Evolutionary conservation across 1,284 basidiomycete genomes (phyloP).

Genomic region (Amylostereum areolatum): DNA sequence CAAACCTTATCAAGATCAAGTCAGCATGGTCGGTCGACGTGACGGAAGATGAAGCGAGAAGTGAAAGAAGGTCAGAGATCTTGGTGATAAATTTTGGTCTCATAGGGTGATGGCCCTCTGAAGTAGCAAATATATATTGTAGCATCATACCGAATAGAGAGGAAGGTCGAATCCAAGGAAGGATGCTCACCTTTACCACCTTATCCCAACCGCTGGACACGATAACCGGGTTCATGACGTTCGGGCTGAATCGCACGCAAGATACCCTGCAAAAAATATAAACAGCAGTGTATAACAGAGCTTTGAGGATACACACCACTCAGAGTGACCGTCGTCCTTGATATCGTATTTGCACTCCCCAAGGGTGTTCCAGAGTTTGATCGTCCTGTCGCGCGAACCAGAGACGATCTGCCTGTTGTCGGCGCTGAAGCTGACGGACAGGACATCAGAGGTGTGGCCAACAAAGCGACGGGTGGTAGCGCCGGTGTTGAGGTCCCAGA

Average conservation of each 20-base stretch:
- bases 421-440: constrained; percentile 96
- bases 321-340: constrained; percentile 95
- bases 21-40: constrained; percentile 10
- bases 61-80: constrained; percentile 52
- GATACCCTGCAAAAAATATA: constrained; percentile 68
- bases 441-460: constrained; percentile 96
- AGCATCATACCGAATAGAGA: constrained; percentile 36
- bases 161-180: constrained; percentile 6
- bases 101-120: constrained; percentile 66
- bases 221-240: constrained; percentile 96
- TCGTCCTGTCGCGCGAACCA: constrained; percentile 93
- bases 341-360: constrained; percentile 99
- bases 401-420: constrained; percentile 99
- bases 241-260: constrained; percentile 99
- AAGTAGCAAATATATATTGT: constrained; percentile 77
- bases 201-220: constrained; percentile 99
- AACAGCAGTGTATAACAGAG: not conserved
- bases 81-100: constrained; percentile 70
- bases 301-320: constrained; percentile 59
- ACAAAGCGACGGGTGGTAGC: constrained; percentile 94
- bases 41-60: not conserved
- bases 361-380: constrained; percentile 99
- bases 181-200: constrained; percentile 89
- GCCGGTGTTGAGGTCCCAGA: constrained; percentile 98
- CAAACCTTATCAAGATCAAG: constrained; percentile 68